A percentile compares a stretch with the other conserved stretches of the same genome.
Conservation (phyloP, 139 green algal genomes). For the Chara braunii region DNA sequence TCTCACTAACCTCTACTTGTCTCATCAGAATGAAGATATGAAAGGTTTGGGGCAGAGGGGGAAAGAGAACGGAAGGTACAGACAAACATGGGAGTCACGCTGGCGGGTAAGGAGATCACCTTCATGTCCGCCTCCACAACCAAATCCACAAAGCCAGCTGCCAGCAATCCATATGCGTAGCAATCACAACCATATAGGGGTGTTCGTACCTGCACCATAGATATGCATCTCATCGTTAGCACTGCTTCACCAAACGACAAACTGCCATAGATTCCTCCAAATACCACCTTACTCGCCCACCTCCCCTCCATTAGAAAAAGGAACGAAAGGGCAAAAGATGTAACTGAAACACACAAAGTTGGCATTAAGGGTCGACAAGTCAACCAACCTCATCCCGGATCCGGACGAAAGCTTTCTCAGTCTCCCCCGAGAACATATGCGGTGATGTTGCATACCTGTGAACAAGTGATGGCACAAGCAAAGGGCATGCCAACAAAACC, state of each 20-base stretch:
- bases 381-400: conserved; percentile 13
- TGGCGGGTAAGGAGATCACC: background rate
- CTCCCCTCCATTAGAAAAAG: background rate
- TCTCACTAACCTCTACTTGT: too few relatives aligned
- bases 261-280: background rate
- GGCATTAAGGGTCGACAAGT: too few relatives aligned
- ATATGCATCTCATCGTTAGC: too few relatives aligned
- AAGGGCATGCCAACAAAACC: too few relatives aligned
- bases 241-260: too few relatives aligned
- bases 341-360: too few relatives aligned
- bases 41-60: too few relatives aligned
- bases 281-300: background rate
- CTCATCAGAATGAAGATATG: too few relatives aligned
- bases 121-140: conserved; percentile 92
- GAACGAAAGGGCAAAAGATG: too few relatives aligned
- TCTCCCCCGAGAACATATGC: conserved; percentile 73
- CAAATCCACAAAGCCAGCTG: conserved; percentile 73
- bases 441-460: conserved; percentile 78
- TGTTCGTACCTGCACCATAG: conserved; percentile 52
- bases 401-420: conserved; percentile 25
- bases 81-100: too few relatives aligned
- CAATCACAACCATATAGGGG: conserved; percentile 95
- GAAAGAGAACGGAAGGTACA: too few relatives aligned
- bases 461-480: background rate
- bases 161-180: conserved; percentile 95